Conservation (phyloP, 1,139 yeast species). For the Lodderomyces parapsilosis region DNA sequence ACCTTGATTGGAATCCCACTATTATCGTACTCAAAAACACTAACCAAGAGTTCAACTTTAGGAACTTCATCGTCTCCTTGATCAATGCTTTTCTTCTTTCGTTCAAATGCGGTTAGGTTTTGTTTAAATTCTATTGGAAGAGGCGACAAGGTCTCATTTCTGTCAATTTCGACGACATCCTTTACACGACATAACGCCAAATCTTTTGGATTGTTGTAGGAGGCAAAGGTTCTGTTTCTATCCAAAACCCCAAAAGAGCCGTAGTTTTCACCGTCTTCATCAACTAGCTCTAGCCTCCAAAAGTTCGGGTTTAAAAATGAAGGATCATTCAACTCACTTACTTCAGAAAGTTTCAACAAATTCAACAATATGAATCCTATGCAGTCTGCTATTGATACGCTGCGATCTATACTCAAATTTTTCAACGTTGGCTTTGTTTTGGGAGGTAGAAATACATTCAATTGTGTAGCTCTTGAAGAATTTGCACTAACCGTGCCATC, state of each 20-base stretch:
- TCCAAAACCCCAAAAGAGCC: conserved; percentile 72
- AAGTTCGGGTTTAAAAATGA: conserved; percentile 50
- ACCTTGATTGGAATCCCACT: conserved; percentile 10
- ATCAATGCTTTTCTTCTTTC: conserved; percentile 14
- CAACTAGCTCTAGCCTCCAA: conserved; percentile 70
- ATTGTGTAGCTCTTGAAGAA: conserved; percentile 23
- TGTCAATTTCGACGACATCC: conserved; percentile 30
- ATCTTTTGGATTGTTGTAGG: conserved; percentile 65
- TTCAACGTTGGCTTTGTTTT: conserved; percentile 28
- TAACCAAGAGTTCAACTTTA: conserved; percentile 12
- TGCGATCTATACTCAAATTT: conserved; percentile 39
- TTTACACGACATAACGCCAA: conserved; percentile 55
- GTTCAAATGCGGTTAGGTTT: conserved; percentile 20
- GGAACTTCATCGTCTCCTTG: conserved; percentile 7
- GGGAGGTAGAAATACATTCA: conserved; percentile 41
- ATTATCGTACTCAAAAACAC: conserved; percentile 12
- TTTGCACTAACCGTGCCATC: conserved; percentile 25
- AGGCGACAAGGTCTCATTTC: conserved; percentile 49
- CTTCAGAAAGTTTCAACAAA: conserved; percentile 24
- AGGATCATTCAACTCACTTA: conserved; percentile 16
- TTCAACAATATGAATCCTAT: conserved; percentile 58
- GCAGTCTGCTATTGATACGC: conserved; percentile 56
- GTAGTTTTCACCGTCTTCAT: conserved; percentile 79
- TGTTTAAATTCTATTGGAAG: conserved; percentile 45
- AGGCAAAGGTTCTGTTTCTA: conserved; percentile 49